A percentile compares a stretch with the other conserved stretches of the same genome.
phyloP scores from a whole-genome alignment of 495 filamentous ascomycete species.

The Xylaria acuta region DNA sequence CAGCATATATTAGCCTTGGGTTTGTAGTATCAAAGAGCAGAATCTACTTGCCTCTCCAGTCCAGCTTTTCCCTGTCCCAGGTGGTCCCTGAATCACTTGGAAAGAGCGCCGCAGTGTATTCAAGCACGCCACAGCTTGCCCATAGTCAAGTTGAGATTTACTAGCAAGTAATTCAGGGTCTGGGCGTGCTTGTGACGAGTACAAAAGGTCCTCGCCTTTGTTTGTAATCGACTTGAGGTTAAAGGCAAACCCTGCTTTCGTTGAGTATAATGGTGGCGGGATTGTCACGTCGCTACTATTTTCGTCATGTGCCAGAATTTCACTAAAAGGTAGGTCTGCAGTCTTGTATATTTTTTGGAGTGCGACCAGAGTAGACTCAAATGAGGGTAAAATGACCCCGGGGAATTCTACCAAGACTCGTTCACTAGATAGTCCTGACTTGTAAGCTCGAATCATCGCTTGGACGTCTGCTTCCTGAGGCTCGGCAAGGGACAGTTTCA shows the following conservation, averaged over 20 bases:
- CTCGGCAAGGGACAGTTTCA: conserved; percentile 22
- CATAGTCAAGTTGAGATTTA: conserved; percentile 59
- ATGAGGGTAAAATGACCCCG: conserved; percentile 67
- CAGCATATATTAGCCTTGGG: background rate
- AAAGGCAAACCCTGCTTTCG: conserved; percentile 56
- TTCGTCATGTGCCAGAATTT: conserved; percentile 57
- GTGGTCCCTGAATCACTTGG: conserved; percentile 78
- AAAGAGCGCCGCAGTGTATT: conserved; percentile 60
- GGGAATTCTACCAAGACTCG: conserved; percentile 70
- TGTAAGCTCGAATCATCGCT: conserved; percentile 28
- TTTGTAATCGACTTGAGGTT: conserved; percentile 55
- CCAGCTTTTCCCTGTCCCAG: conserved; percentile 78
- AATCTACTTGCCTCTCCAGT: conserved; percentile 15
- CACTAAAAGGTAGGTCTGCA: conserved; percentile 62
- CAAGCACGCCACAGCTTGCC: conserved; percentile 63
- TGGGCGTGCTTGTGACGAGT: conserved; percentile 42
- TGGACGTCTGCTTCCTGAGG: conserved; percentile 13
- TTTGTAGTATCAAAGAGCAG: background rate
- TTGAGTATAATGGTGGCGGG: conserved; percentile 60
- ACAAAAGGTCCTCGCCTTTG: conserved; percentile 39
- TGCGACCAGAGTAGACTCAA: conserved; percentile 65
- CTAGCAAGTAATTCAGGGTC: conserved; percentile 47
- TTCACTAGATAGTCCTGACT: conserved; percentile 20
- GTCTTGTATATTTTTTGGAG: conserved; percentile 61
- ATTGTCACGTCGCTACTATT: conserved; percentile 12